A percentile compares a stretch with the other conserved stretches of the same genome.
Evolutionary conservation across 2,329 filamentous ascomycete species (phyloP).

Genomic region (Trichoderma oligosporum): DNA sequence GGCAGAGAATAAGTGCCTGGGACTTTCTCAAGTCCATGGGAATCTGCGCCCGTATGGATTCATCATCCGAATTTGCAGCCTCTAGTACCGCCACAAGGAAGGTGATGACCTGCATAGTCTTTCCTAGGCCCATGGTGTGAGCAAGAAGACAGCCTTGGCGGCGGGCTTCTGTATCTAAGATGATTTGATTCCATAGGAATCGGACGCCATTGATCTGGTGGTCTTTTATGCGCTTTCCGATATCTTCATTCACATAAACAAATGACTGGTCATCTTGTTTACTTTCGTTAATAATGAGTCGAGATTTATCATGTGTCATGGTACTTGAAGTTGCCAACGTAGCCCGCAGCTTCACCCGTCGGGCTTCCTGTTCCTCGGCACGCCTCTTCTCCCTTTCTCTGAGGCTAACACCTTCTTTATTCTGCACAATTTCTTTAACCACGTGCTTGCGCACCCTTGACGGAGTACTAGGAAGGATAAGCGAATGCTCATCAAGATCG

Average conservation of each 20-base stretch:
- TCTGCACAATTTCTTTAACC: slow-evolving; percentile 34
- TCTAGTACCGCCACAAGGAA: slow-evolving; percentile 72
- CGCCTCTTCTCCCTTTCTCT: slow-evolving; percentile 55
- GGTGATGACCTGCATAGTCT: slow-evolving; percentile 87
- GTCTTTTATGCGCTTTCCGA: slow-evolving; percentile 64
- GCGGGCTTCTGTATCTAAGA: slow-evolving; percentile 53
- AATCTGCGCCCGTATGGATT: slow-evolving; percentile 59
- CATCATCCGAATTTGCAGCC: slow-evolving; percentile 57
- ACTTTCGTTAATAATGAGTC: slow-evolving; percentile 63
- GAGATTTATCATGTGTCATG: slow-evolving; percentile 43
- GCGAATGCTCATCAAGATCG: slow-evolving; percentile 18
- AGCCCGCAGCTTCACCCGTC: slow-evolving; percentile 45
- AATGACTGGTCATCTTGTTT: slow-evolving; percentile 58
- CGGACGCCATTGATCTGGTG: slow-evolving; percentile 79
- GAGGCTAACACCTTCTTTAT: slow-evolving; percentile 44
- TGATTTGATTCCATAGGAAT: slow-evolving; percentile 85
- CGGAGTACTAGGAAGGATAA: slow-evolving; percentile 4
- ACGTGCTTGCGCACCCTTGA: slow-evolving; percentile 24
- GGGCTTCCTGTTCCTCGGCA: slow-evolving; percentile 50
- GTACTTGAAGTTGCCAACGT: slow-evolving; percentile 43
- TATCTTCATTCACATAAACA: slow-evolving; percentile 61
- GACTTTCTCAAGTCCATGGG: slow-evolving; percentile 60
- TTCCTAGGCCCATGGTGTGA: slow-evolving; percentile 88
- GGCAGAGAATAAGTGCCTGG: slow-evolving; percentile 70
- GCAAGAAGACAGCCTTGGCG: slow-evolving; percentile 77